Conservation (phyloP, 371 early-diverging fungal genomes). For the Nematocida parisii region DNA sequence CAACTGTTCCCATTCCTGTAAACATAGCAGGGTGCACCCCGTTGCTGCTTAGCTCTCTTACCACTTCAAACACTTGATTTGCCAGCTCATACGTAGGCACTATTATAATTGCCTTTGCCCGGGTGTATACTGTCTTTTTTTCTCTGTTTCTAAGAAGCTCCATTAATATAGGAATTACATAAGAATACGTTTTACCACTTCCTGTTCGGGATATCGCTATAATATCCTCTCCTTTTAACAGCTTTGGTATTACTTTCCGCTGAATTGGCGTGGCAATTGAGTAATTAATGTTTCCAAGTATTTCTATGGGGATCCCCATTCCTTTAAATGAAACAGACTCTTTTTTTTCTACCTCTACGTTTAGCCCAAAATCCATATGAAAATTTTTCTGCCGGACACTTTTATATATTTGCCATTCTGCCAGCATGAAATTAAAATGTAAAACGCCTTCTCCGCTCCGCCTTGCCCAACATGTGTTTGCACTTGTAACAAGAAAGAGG, state of each 20-base stretch:
- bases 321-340: constrained; percentile 64
- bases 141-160: constrained; percentile 76
- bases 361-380: constrained; percentile 54
- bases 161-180: constrained; percentile 84
- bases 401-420: not conserved
- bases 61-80: constrained; percentile 55
- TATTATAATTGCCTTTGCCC: constrained; percentile 73
- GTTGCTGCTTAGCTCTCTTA: constrained; percentile 58
- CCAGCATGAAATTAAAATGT: too few relatives aligned
- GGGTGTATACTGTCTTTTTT: constrained; percentile 48
- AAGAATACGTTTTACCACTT: constrained; percentile 94
- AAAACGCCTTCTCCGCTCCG: too few relatives aligned
- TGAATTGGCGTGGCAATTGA: constrained; percentile 89
- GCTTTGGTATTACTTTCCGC: constrained; percentile 83
- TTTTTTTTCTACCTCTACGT: constrained; percentile 33
- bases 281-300: constrained; percentile 69
- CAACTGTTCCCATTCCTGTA: constrained; percentile 71
- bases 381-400: constrained; percentile 1
- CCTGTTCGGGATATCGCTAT: constrained; percentile 95
- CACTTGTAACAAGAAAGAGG: not conserved
- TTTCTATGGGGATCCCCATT: constrained; percentile 61
- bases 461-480: too few relatives aligned
- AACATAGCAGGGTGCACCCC: constrained; percentile 51
- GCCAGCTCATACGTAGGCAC: constrained; percentile 69
- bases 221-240: constrained; percentile 86